These are phyloP conservation scores for Talaromyces nanjingensis DNA, from an alignment of 495 filamentous ascomycete species.

Conservation along the genomic window DNA sequence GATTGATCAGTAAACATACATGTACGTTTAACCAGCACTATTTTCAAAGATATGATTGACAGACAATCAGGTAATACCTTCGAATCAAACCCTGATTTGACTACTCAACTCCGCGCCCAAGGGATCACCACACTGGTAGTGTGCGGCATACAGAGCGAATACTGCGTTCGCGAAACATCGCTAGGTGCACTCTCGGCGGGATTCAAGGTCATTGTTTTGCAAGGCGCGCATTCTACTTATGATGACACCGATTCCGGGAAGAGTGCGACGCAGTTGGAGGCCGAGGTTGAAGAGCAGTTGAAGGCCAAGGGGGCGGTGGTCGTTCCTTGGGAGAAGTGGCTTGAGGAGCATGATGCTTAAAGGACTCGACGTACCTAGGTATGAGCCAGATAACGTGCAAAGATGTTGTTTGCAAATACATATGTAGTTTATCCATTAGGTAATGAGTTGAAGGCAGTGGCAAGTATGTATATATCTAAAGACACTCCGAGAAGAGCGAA, in stretches of 20 bases:
- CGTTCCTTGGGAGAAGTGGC: slow-evolving; percentile 17
- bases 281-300: slow-evolving; percentile 20
- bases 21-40: slow-evolving; percentile 9
- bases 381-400: too few species aligned
- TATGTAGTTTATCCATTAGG: neutral
- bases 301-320: slow-evolving; percentile 12
- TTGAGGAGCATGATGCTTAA: neutral
- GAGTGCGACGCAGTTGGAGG: slow-evolving; percentile 22
- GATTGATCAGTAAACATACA: slow-evolving; percentile 18
- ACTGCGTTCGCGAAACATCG: slow-evolving; percentile 23
- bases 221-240: slow-evolving; percentile 30
- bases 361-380: too few species aligned
- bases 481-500: neutral
- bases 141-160: slow-evolving; percentile 29
- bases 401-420: neutral
- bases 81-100: slow-evolving; percentile 24
- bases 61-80: slow-evolving; percentile 14
- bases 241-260: slow-evolving; percentile 8
- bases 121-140: slow-evolving; percentile 17
- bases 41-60: neutral
- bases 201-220: slow-evolving; percentile 20
- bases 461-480: slow-evolving; percentile 1
- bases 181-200: slow-evolving; percentile 20
- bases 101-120: slow-evolving; percentile 3
- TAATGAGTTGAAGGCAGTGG: neutral